Evolutionary conservation across 179 eudicot species (phyloP).

Genomic region (Heliamphora pulchella): DNA sequence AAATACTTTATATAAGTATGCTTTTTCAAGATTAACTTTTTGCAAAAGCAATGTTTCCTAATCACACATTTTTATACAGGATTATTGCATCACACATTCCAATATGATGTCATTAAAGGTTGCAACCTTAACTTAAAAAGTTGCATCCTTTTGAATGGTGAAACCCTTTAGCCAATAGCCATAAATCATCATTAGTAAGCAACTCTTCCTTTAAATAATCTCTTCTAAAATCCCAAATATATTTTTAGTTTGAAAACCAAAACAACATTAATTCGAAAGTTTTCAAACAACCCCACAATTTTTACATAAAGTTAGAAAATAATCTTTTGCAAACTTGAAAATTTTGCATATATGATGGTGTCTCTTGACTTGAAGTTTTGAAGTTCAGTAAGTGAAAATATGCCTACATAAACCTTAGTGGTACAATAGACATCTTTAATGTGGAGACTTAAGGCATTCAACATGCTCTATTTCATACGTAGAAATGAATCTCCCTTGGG

Average conservation of each 20-base stretch:
- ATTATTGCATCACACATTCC: background rate
- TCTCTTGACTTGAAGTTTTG: background rate
- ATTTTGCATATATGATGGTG: background rate
- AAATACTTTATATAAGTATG: background rate
- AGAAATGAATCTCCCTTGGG: background rate
- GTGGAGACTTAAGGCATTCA: background rate
- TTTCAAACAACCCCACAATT: background rate
- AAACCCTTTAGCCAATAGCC: background rate
- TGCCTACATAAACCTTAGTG: too few relatives aligned
- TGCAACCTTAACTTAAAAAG: background rate
- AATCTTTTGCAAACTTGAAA: background rate
- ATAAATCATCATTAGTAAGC: background rate
- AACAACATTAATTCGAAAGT: background rate
- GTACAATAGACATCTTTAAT: background rate
- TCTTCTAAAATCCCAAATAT: background rate
- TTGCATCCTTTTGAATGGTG: background rate
- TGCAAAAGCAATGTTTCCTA: background rate
- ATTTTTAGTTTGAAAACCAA: background rate
- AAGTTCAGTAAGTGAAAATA: too few relatives aligned
- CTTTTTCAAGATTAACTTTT: background rate
- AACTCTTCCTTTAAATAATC: background rate
- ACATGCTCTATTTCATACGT: background rate
- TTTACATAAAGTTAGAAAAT: background rate
- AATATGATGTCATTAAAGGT: background rate
- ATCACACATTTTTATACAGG: background rate